A percentile compares a stretch with the other conserved stretches of the same genome.
These are phyloP conservation scores for Lepidium sativum DNA, from an alignment of 345 rosid species.

Conservation along the genomic window DNA sequence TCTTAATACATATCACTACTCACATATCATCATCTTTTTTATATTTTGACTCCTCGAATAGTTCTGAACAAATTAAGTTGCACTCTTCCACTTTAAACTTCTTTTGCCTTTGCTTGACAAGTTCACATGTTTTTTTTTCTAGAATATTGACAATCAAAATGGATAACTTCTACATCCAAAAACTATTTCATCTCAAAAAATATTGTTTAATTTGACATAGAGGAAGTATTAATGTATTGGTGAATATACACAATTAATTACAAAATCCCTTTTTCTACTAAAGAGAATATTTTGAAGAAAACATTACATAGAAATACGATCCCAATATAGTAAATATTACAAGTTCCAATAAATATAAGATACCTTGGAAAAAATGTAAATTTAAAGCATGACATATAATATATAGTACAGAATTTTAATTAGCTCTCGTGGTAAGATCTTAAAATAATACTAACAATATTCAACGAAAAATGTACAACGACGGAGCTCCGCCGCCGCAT, in stretches of 20 bases:
- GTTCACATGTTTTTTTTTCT: too few relatives aligned
- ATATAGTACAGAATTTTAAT: conserved; percentile 20
- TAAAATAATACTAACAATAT: not conserved
- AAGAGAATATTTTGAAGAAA: conserved; percentile 25
- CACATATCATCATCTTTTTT: too few relatives aligned
- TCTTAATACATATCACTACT: too few relatives aligned
- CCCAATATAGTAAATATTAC: conserved; percentile 12
- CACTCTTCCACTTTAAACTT: too few relatives aligned
- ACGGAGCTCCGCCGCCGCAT: not conserved
- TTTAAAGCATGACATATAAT: not conserved
- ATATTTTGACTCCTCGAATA: too few relatives aligned
- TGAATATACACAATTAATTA: not conserved
- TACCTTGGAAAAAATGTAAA: not conserved
- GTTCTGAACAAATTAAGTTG: too few relatives aligned
- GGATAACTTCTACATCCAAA: too few relatives aligned
- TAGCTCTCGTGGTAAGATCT: not conserved
- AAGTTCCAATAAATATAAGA: conserved; percentile 18
- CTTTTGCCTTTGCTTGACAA: too few relatives aligned
- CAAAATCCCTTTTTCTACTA: not conserved
- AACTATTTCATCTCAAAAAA: too few relatives aligned
- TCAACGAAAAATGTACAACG: conserved; percentile 8
- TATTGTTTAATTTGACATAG: too few relatives aligned
- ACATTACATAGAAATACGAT: conserved; percentile 20
- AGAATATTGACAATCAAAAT: too few relatives aligned
- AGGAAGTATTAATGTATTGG: too few relatives aligned